Conservation (phyloP, 352 stramenopile species). For the Globisporangium perplexum region DNA sequence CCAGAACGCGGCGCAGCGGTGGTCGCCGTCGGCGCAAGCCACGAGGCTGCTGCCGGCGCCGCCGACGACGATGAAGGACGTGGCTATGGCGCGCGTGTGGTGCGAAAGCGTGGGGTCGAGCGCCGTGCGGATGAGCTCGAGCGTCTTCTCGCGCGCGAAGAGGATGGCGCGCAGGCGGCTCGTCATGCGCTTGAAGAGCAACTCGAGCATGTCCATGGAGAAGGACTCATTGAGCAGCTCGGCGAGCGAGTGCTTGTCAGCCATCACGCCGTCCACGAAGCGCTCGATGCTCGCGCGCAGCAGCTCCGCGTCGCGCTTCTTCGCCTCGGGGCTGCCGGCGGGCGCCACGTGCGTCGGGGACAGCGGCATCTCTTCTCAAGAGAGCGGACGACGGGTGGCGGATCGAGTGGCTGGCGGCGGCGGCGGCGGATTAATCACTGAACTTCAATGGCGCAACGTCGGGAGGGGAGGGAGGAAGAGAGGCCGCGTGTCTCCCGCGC, state of each 20-base stretch:
- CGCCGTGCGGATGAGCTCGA: constrained; percentile 66
- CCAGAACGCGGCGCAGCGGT: constrained; percentile 63
- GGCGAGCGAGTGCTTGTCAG: constrained; percentile 45
- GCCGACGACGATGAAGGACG: constrained; percentile 74
- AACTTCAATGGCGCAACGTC: too few species aligned
- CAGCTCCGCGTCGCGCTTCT: constrained; percentile 45
- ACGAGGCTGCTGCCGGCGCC: constrained; percentile 49
- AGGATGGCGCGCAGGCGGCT: constrained; percentile 65
- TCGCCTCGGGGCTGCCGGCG: constrained; percentile 24
- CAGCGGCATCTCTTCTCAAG: constrained; percentile 14
- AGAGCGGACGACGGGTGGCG: too few species aligned
- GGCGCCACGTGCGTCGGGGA: constrained; percentile 22
- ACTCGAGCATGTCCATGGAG: constrained; percentile 76
- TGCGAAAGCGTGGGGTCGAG: constrained; percentile 41
- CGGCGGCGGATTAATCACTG: background rate
- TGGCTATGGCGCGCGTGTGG: constrained; percentile 66
- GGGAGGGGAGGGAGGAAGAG: too few species aligned
- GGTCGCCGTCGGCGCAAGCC: constrained; percentile 35
- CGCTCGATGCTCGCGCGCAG: constrained; percentile 72
- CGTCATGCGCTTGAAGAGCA: constrained; percentile 86
- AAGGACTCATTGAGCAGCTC: constrained; percentile 80
- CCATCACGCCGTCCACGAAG: constrained; percentile 81
- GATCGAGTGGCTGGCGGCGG: background rate
- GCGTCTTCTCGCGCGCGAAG: constrained; percentile 62
- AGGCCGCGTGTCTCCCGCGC: background rate